These are phyloP conservation scores for Chlorella sp. DNA, from an alignment of 139 green algal genomes.

Conservation along the genomic window DNA sequence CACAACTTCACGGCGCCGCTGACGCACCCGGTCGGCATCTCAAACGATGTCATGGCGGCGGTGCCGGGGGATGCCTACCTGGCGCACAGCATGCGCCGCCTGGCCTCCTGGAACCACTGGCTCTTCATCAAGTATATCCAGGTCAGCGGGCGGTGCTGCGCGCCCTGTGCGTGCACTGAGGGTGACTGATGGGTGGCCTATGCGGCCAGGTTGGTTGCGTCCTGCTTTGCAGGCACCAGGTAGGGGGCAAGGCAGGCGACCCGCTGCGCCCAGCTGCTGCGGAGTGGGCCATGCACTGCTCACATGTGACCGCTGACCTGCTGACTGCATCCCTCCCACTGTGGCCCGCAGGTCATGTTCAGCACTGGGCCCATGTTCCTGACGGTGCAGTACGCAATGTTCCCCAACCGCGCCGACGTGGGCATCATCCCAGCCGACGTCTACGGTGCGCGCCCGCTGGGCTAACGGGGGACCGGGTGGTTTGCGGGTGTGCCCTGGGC, in stretches of 20 bases:
- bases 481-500: too few species aligned
- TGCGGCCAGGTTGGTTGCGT: too few species aligned
- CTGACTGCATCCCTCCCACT: too few species aligned
- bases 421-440: constrained; percentile 42
- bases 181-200: neutral
- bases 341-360: constrained; percentile 65
- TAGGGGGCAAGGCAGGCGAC: too few species aligned
- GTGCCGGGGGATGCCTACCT: constrained; percentile 42
- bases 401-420: constrained; percentile 15
- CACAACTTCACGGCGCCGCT: constrained; percentile 58
- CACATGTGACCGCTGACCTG: too few species aligned
- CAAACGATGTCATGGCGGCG: constrained; percentile 64
- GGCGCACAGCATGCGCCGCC: neutral
- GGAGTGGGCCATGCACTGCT: too few species aligned
- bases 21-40: constrained; percentile 63
- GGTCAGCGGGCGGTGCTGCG: neutral
- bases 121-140: constrained; percentile 65
- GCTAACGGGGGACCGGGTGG: too few species aligned
- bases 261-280: too few species aligned
- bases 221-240: too few species aligned
- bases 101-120: constrained; percentile 56
- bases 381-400: constrained; percentile 40
- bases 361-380: constrained; percentile 71
- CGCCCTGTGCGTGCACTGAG: neutral
- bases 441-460: too few species aligned